Percentiles rank a stretch among this genome's conserved stretches.
phyloP scores from a whole-genome alignment of 2,329 filamentous ascomycete species.

The Phyllosticta ampelicida region DNA sequence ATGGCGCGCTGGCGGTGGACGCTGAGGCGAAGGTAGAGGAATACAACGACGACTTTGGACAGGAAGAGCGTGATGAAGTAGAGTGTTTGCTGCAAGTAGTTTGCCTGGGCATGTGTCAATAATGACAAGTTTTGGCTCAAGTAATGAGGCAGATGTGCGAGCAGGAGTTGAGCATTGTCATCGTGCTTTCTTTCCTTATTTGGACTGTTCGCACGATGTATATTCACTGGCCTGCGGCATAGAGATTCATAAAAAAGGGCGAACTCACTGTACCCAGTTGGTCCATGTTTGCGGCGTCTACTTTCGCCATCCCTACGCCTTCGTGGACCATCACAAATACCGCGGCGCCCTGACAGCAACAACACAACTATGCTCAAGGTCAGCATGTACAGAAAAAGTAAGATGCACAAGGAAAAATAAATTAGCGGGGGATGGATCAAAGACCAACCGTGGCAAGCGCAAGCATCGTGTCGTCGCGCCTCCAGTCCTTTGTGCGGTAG shows the following conservation, averaged over 20 bases:
- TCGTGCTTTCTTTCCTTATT: background rate
- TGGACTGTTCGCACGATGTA: background rate
- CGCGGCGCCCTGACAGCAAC: conserved; percentile 15
- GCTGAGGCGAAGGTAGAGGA: conserved; percentile 22
- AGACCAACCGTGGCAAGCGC: conserved; percentile 17
- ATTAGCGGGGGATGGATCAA: background rate
- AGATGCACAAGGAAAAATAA: background rate
- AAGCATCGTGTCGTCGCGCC: conserved; percentile 21
- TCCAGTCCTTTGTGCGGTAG: conserved; percentile 20
- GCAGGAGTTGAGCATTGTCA: too few species aligned
- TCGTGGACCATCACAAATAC: conserved; percentile 18
- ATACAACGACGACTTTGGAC: conserved; percentile 20
- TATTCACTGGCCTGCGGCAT: background rate
- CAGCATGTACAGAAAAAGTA: background rate
- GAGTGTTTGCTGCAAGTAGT: conserved; percentile 21
- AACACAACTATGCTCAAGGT: conserved; percentile 15
- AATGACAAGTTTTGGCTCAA: background rate
- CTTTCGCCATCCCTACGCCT: conserved; percentile 17
- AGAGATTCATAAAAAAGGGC: background rate
- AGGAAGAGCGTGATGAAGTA: conserved; percentile 20
- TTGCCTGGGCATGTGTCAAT: conserved; percentile 15
- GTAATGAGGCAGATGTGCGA: too few species aligned
- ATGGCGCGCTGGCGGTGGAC: conserved; percentile 16
- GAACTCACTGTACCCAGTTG: conserved; percentile 19
- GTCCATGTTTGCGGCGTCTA: conserved; percentile 14